phyloP scores from a whole-genome alignment of 176 grass and related monocot species.

The Carex kokanica region DNA sequence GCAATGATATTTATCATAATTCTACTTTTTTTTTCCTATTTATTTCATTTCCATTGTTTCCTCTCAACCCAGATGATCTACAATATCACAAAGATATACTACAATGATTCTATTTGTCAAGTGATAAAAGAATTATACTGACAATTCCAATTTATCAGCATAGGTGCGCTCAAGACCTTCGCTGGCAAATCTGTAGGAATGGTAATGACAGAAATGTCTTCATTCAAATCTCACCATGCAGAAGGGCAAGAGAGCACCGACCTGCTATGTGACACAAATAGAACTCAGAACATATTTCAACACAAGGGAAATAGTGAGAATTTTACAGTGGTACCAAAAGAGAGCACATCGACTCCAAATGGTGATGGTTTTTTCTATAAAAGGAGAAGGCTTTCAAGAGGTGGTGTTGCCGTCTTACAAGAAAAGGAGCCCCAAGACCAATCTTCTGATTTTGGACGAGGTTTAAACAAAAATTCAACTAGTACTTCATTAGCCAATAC shows the following conservation, averaged over 20 bases:
- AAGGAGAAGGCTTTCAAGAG: slow-evolving; percentile 28
- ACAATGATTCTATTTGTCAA: neutral
- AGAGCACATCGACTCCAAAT: neutral
- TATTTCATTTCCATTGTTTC: slow-evolving; percentile 4
- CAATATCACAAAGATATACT: neutral
- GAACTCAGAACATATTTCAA: neutral
- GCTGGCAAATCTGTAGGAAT: neutral
- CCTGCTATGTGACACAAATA: neutral
- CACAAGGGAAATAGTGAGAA: neutral
- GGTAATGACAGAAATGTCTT: slow-evolving; percentile 9
- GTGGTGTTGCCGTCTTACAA: slow-evolving; percentile 23
- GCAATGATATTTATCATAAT: neutral
- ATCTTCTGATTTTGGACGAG: slow-evolving; percentile 19
- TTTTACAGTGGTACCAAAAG: slow-evolving; percentile 1
- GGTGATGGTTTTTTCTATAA: slow-evolving; percentile 22
- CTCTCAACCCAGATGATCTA: neutral
- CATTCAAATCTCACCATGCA: neutral
- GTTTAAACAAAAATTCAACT: slow-evolving; percentile 1
- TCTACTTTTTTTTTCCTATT: neutral
- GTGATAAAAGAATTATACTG: neutral
- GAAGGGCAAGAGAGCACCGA: neutral
- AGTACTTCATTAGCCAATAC: neutral
- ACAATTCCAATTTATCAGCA: slow-evolving; percentile 5
- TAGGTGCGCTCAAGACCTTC: neutral
- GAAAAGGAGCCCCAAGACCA: slow-evolving; percentile 23